Evolutionary conservation across 768 basidiomycete genomes (phyloP).

Genomic region (Royoungia palumana): DNA sequence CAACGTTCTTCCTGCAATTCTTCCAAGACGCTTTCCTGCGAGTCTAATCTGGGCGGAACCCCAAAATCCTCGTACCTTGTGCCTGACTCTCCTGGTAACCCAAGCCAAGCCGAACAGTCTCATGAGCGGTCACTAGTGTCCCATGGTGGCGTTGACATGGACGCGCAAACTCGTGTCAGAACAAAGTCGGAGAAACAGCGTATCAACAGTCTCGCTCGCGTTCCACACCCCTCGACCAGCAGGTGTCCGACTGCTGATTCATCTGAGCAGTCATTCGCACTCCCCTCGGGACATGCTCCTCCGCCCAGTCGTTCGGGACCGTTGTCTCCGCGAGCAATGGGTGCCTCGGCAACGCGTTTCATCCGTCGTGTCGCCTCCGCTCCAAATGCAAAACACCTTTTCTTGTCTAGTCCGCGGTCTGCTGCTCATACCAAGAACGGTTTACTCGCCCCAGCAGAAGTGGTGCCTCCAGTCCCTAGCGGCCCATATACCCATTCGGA

Average conservation of each 20-base stretch:
- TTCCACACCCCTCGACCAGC: constrained; percentile 37
- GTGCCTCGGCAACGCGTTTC: constrained; percentile 79
- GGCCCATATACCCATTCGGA: constrained; percentile 49
- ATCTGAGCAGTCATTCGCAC: constrained; percentile 41
- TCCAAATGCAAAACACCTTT: constrained; percentile 92
- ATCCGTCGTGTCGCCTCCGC: constrained; percentile 95
- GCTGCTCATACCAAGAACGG: constrained; percentile 70
- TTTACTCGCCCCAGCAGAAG: constrained; percentile 66
- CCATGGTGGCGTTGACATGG: constrained; percentile 18
- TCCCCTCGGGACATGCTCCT: constrained; percentile 25
- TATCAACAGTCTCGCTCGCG: constrained; percentile 45
- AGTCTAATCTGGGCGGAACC: constrained; percentile 48
- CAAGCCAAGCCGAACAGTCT: constrained; percentile 10
- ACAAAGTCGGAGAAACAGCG: constrained; percentile 49
- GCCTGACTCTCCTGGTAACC: constrained; percentile 22
- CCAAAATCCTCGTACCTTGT: constrained; percentile 29
- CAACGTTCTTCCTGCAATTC: constrained; percentile 77
- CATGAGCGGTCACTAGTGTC: constrained; percentile 5
- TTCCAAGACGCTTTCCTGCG: constrained; percentile 71
- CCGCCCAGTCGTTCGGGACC: constrained; percentile 43
- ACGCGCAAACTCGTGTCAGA: constrained; percentile 25
- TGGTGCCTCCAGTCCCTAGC: constrained; percentile 53
- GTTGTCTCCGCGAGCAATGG: constrained; percentile 64
- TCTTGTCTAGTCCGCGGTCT: constrained; percentile 58
- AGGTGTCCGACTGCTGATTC: constrained; percentile 30